phyloP scores from a whole-genome alignment of 176 grass and related monocot species.

The Cenchrus fungigraminus region DNA sequence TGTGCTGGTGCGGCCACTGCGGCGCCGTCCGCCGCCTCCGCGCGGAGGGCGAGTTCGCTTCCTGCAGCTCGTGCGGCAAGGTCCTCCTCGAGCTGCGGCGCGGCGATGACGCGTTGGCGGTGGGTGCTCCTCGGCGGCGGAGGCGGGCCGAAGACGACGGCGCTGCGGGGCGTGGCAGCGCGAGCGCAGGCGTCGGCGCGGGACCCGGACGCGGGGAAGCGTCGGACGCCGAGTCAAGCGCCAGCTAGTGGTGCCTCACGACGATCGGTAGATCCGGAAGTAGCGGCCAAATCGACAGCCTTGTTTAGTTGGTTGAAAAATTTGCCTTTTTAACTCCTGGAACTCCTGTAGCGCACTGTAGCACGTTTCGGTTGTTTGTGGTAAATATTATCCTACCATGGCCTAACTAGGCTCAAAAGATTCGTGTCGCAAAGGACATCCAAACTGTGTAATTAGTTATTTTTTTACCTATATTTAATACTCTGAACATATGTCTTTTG shows the following conservation, averaged over 20 bases:
- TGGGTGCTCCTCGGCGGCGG: neutral
- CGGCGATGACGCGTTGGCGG: neutral
- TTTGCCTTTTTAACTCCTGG: no score
- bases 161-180: neutral
- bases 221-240: constrained; percentile 39
- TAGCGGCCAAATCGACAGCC: no score
- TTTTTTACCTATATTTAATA: no score
- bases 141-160: neutral
- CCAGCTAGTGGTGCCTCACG: neutral
- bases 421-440: no score
- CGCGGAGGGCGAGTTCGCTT: constrained; percentile 40
- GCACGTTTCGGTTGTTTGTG: no score
- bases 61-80: constrained; percentile 42
- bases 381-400: no score
- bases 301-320: no score
- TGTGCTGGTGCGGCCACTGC: constrained; percentile 49
- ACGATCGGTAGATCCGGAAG: no score
- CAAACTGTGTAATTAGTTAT: no score
- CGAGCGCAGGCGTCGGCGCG: neutral
- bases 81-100: constrained; percentile 32
- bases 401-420: no score
- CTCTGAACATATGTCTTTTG: no score
- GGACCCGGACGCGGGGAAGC: neutral
- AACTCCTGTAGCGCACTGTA: no score
- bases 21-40: constrained; percentile 36